Base-by-base conservation (phyloP, 2,329 filamentous ascomycete species). In the Periconia digitata region DNA sequence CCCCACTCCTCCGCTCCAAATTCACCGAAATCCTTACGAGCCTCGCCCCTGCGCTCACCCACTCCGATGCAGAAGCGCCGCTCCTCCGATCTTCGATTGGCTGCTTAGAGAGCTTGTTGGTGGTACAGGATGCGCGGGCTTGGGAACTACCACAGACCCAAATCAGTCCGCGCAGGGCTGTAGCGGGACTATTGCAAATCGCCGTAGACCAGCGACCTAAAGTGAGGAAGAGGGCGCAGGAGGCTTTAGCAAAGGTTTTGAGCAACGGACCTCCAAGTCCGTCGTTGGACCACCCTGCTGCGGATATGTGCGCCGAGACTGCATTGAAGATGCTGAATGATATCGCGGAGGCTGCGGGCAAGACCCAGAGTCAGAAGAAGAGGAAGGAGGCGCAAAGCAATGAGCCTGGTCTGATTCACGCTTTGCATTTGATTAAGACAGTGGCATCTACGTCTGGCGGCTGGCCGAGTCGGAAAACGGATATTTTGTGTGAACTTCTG, bases 381-480 rank as follows among this genome's bases (percentile, higher is more conserved):
- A 75, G 78, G 40, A 79, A 78, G 47, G 74, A 78, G 12, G 78
- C 79, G 15, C 75, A 82, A 8, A 78, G 79, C 46, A 83, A 91
- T 63, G 90, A 95, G 53, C 92, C 94, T 2, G 85, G 84, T 23
- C 78, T 97, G 43, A 95, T 97, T 57, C 94, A 97, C 68, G 87
- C 92, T 2, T 77, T 99, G 53, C 92, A 99, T 64, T 78, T 99
- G 46, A 87, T 96, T 56, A 96, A 95, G 79, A 89, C 89, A 0
- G 84, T 99, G 51, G 91, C 94, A 0, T 80, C 83, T 3, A 90
- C 90, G 5, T 92, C 90, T 49, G 89, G 90, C 35, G 94, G 94
- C 43, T 99, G 94, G 94, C 94, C 94, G 1, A 96, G 88, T 76
- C 90, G 88, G 76, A 96, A 95, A 74, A 95, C 96, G 46, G 94